phyloP scores from a whole-genome alignment of 192 early-diverging fungal species.

The Phycomyces nitens region DNA sequence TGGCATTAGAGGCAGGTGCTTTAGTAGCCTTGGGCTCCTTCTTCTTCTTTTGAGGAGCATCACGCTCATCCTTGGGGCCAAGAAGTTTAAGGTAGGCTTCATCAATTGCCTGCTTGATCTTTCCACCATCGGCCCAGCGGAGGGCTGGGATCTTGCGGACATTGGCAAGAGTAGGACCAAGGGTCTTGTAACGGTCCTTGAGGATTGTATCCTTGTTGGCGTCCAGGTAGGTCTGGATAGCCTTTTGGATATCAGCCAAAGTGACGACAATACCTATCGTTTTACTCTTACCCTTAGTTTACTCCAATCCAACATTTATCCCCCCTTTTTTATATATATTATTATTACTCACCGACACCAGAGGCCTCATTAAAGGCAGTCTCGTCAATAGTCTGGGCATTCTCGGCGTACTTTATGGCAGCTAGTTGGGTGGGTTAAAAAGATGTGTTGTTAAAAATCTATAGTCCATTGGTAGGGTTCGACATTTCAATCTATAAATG shows the following conservation, averaged over 20 bases:
- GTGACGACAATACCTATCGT: constrained; percentile 77
- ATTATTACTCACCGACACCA: constrained; percentile 76
- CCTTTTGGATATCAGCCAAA: constrained; percentile 66
- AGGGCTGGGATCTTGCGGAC: constrained; percentile 68
- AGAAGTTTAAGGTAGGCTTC: constrained; percentile 77
- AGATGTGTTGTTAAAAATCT: too few species aligned
- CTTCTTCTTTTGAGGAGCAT: constrained; percentile 60
- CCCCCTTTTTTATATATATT: not conserved
- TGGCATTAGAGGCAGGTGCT: constrained; percentile 32
- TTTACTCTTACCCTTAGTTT: not conserved
- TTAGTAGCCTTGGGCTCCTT: constrained; percentile 54
- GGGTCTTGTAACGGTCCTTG: constrained; percentile 80
- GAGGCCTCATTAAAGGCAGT: constrained; percentile 78
- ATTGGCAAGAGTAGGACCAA: constrained; percentile 71
- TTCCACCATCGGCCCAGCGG: constrained; percentile 86
- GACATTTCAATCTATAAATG: too few species aligned
- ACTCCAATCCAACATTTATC: too few species aligned
- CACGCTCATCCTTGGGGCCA: constrained; percentile 98
- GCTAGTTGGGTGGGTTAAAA: constrained; percentile 49
- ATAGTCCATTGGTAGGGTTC: too few species aligned
- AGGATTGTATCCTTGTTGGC: constrained; percentile 66
- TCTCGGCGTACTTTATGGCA: constrained; percentile 85
- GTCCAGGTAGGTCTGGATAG: constrained; percentile 63
- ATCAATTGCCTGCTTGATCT: constrained; percentile 87
- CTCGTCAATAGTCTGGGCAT: constrained; percentile 58